Conservation (phyloP, 139 green algal species). For the Asterochloris erici region DNA sequence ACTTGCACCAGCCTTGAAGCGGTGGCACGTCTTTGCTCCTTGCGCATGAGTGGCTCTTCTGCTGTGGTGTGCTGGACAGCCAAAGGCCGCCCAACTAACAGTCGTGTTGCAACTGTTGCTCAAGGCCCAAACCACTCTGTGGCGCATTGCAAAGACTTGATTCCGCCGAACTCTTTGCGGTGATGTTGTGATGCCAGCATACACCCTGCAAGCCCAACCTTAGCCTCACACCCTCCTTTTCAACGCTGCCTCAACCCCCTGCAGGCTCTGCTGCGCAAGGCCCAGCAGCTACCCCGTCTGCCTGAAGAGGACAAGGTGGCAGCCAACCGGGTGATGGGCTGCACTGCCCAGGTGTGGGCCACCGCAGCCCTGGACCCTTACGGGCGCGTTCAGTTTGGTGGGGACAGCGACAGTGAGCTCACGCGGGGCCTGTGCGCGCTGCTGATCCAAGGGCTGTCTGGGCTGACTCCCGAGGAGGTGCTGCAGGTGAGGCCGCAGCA, state of each 20-base stretch:
- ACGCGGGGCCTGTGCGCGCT: constrained; percentile 70
- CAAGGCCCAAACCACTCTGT: no score
- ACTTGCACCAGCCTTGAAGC: background rate
- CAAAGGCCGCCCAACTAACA: no score
- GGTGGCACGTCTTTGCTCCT: no score
- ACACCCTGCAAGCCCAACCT: no score
- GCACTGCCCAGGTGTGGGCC: constrained; percentile 85
- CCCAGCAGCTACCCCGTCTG: constrained; percentile 32
- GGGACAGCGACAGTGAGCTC: constrained; percentile 74
- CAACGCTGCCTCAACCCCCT: background rate
- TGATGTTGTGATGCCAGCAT: no score
- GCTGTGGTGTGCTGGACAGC: no score
- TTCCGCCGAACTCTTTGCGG: no score
- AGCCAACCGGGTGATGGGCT: constrained; percentile 90
- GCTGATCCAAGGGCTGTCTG: constrained; percentile 57
- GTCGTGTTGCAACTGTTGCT: no score
- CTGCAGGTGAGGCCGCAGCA: constrained; percentile 28
- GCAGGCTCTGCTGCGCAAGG: constrained; percentile 51
- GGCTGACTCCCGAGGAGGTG: constrained; percentile 62
- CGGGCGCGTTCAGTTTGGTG: constrained; percentile 52
- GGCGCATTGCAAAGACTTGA: no score
- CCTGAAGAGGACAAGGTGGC: constrained; percentile 33
- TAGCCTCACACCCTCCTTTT: no score
- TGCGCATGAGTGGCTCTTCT: no score
- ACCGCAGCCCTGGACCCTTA: constrained; percentile 43